Evolutionary conservation across 768 basidiomycete species (phyloP), one percentile per base, ranked within the genome.

Genomic region (Pleurotus citrinopileatus): DNA sequence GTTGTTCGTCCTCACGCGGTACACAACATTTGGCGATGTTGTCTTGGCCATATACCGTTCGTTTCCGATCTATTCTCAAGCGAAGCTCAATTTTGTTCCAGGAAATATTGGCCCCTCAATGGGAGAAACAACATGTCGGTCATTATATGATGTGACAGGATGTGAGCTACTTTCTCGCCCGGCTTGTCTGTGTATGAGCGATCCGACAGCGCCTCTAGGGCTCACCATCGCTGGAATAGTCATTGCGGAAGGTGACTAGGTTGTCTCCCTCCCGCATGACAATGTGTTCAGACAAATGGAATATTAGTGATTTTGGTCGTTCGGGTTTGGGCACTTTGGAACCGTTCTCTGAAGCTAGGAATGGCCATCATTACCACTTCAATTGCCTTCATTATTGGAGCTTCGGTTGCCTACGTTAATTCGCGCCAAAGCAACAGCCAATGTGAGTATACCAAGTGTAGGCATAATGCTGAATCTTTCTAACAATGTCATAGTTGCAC

Each of bases 1-100:
- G n/a, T 32, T 55, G 15, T 55, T 55, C 29, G 22, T 51, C 17
- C 5, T 26, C 34, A 19, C 50, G 13, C 55, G 55, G 4, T 55
- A 55, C 26, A 9, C 29, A 6, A 29, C 50, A n/a, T 42, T 48
- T 28, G 23, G 22, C 2, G 37, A 25, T 15, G 50, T 51, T 9
- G 42, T 55, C 8, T 42, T 51, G 26, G 28, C 36, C 26, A 42
- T 46, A 17, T 42, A 50, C 17, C 47, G 55, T 55, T 29, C 17
- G n/a, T 17, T 17, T n/a, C 10, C 23, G 5, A 34, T 34, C 1
- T 10, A 34, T 7, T 34, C 15, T 17, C n/a, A 40, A 40, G 7
- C 38, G 12, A 40, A 40, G 8, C 38, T 40, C 7, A 7, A 7
- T 13, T 40, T 7, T 2, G 38, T 15, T 19, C 10, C 17, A 40